Base-by-base conservation (phyloP, 495 filamentous ascomycete genomes). In the Penicillium atrosanguineum region DNA sequence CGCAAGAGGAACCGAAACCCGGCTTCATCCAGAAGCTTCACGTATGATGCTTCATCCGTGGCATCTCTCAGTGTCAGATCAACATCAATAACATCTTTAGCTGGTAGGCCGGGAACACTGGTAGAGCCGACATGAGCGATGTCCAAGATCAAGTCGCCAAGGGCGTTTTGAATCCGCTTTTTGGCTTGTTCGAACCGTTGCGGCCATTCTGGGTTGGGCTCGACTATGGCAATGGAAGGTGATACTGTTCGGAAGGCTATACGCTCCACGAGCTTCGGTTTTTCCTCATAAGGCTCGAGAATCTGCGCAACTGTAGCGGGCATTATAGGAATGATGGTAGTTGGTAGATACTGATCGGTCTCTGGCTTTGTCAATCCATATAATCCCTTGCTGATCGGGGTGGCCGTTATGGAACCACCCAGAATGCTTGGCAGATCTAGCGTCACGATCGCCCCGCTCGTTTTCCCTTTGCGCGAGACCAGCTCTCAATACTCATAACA, bases 31-130 rank as follows among this genome's bases (percentile, higher is more conserved):
- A 80, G 73, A 46, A 59, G 59, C n/a, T 61, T 62, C 7, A 79
- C 71, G 49, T 79, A 79, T 36, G 60, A 56, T 26, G 41, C 63
- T 53, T 80, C 76, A 25, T 66, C 66, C 26, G 40, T 56, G 21
- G 64, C 43, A 52, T 75, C 71, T 11, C 48, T 51, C 18, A 80
- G 55, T 21, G 71, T 58, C n/a, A 82, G 59, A 53, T 82, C 78
- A 26, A 82, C 60, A 48, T 81, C 78, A 26, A 81, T 72, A 25
- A 79, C 53, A 48, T 69, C 69, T 55, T 81, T 81, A 23, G 78
- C 77, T 3, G 72, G 59, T 4, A 82, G 68, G 21, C 62, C 69
- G 8, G 77, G 72, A 48, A 82, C 74, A 25, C 73, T 76, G 34
- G 79, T 82, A n/a, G 72, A 76, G 25, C 79, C 79, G 46, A 72